A percentile compares a stretch with the other conserved stretches of the same genome.
These are phyloP conservation scores for Nakazawaea molendinolei DNA, from an alignment of 805 yeast species.

Conservation along the genomic window DNA sequence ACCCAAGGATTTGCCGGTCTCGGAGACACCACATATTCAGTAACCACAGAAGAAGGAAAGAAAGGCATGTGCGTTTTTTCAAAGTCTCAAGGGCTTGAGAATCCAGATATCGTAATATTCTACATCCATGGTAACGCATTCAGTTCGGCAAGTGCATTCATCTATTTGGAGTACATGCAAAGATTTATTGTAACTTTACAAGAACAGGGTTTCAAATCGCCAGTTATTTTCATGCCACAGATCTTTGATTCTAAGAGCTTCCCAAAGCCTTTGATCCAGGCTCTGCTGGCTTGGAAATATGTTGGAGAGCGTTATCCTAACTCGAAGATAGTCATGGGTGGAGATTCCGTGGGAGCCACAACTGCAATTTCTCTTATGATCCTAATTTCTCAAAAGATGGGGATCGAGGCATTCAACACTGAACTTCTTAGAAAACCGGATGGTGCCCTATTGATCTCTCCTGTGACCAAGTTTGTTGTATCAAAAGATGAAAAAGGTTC, in stretches of 20 bases:
- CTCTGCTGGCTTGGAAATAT: constrained; percentile 26
- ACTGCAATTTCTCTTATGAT: constrained; percentile 30
- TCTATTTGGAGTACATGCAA: constrained; percentile 36
- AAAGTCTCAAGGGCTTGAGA: constrained; percentile 17
- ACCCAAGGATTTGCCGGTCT: constrained; percentile 28
- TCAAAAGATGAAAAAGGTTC: constrained; percentile 11
- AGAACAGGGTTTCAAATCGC: constrained; percentile 43
- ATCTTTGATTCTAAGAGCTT: constrained; percentile 14
- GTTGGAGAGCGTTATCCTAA: constrained; percentile 17
- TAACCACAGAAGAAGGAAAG: constrained; percentile 13
- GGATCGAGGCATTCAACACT: not conserved
- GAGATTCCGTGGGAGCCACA: constrained; percentile 47
- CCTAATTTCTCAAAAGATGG: constrained; percentile 27
- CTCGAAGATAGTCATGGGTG: constrained; percentile 29
- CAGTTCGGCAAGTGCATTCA: constrained; percentile 27
- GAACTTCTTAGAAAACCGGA: constrained; percentile 19
- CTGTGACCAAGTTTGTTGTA: constrained; percentile 14
- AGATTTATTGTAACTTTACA: constrained; percentile 33
- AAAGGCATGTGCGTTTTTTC: constrained; percentile 29
- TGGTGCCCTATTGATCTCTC: constrained; percentile 27
- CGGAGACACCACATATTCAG: constrained; percentile 23
- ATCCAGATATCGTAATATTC: constrained; percentile 32
- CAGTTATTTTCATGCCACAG: constrained; percentile 33
- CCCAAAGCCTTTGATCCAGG: constrained; percentile 22
- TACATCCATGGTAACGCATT: constrained; percentile 40